These are phyloP conservation scores for Euphorbia schlechtendalii DNA, from an alignment of 441 rosid genomes.

Conservation along the genomic window DNA sequence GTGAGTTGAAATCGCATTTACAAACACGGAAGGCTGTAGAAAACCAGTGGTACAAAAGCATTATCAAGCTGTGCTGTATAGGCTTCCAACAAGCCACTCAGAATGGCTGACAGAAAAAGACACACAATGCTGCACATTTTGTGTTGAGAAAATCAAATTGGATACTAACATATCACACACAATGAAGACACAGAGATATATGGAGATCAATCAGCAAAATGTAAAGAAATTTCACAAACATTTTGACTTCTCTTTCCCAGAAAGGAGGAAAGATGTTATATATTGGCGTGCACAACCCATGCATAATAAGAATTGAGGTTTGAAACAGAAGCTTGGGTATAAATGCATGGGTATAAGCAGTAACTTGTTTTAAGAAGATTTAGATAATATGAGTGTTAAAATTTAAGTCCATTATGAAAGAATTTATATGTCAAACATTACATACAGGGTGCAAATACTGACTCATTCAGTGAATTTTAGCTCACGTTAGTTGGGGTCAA, in stretches of 20 bases:
- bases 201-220: not conserved
- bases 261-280: not conserved
- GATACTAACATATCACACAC: conserved; percentile 1
- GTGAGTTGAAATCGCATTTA: conserved; percentile 20
- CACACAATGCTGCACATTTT: conserved; percentile 71
- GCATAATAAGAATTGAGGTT: too few species aligned
- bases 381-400: not conserved
- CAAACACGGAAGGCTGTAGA: conserved; percentile 89
- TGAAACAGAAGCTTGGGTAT: not conserved
- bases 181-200: not conserved
- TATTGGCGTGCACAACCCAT: too few species aligned
- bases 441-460: not conserved
- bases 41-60: conserved; percentile 90
- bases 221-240: not conserved
- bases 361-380: conserved; percentile 3
- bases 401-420: not conserved
- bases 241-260: not conserved
- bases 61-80: conserved; percentile 93
- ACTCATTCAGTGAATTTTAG: not conserved
- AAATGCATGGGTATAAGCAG: not conserved
- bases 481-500: not conserved
- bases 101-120: conserved; percentile 63
- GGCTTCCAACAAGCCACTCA: conserved; percentile 89
- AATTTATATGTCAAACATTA: not conserved
- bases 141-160: conserved; percentile 9